Evolutionary conservation across 2,329 filamentous ascomycete species (phyloP).

Genomic region (Colletotrichum aenigma): DNA sequence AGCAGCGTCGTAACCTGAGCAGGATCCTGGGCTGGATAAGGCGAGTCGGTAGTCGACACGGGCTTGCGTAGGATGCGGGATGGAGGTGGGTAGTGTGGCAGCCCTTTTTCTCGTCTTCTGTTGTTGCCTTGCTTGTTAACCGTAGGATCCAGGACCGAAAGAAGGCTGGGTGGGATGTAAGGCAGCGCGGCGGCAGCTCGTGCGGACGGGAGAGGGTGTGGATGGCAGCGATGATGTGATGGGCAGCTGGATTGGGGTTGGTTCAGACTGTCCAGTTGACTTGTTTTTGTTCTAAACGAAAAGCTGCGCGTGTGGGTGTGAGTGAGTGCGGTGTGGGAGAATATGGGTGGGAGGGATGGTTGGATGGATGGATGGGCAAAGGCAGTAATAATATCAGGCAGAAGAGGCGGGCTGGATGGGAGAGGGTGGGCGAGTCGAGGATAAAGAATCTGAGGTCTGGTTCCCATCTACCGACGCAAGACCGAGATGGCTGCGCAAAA

Average conservation of each 20-base stretch:
- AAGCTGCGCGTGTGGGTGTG: background rate
- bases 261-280: conserved; percentile 10
- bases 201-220: conserved; percentile 5
- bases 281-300: conserved; percentile 9
- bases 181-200: background rate
- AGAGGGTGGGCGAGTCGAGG: background rate
- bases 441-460: conserved; percentile 4
- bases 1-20: background rate
- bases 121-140: background rate
- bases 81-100: conserved; percentile 11
- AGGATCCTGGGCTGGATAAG: conserved; percentile 1
- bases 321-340: background rate
- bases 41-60: conserved; percentile 12
- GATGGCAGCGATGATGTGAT: conserved; percentile 20
- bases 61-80: conserved; percentile 5
- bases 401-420: background rate
- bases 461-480: conserved; percentile 5
- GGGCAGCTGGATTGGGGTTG: conserved; percentile 9
- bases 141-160: conserved; percentile 2
- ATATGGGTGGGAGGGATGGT: background rate
- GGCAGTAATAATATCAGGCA: background rate
- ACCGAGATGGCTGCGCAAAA: conserved; percentile 10
- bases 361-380: background rate
- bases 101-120: background rate
- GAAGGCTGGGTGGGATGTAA: conserved; percentile 8